phyloP scores from a whole-genome alignment of 495 filamentous ascomycete genomes.

The Durotheca rogersii region DNA sequence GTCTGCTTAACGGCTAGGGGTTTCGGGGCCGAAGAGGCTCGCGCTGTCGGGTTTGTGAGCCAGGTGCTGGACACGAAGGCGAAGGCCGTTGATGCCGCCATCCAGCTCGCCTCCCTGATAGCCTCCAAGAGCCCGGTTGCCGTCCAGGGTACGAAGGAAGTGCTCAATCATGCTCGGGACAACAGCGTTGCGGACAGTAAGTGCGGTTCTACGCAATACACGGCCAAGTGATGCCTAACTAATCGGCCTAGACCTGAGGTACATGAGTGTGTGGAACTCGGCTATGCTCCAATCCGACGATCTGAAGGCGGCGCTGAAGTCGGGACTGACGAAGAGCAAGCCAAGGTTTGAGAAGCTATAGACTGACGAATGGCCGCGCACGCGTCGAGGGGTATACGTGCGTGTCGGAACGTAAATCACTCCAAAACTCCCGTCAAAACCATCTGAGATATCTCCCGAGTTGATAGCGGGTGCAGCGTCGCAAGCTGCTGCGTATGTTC shows the following conservation, averaged over 20 bases:
- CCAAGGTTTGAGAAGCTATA: conserved; percentile 87
- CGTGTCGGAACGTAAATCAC: not conserved
- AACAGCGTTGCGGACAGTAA: conserved; percentile 72
- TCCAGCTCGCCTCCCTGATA: conserved; percentile 67
- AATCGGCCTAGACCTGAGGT: conserved; percentile 63
- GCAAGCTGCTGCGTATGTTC: too few species aligned
- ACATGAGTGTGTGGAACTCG: conserved; percentile 85
- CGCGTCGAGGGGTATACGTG: conserved; percentile 6
- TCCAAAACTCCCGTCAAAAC: too few species aligned
- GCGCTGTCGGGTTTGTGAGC: conserved; percentile 80
- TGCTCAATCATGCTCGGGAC: conserved; percentile 85
- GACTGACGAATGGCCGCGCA: not conserved
- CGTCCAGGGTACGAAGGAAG: conserved; percentile 88
- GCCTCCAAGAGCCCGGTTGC: conserved; percentile 87
- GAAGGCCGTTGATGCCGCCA: conserved; percentile 58
- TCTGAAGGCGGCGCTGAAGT: conserved; percentile 68
- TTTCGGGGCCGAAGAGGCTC: conserved; percentile 78
- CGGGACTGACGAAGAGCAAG: conserved; percentile 75
- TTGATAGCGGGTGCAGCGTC: too few species aligned
- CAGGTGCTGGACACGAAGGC: conserved; percentile 68
- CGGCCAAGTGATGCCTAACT: conserved; percentile 14
- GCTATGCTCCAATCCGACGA: conserved; percentile 80
- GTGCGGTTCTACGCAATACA: conserved; percentile 32
- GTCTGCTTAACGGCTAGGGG: conserved; percentile 74
- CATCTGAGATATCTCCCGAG: too few species aligned